Conservation (phyloP, 352 stramenopile species). For the Globisporangium nagaii region DNA sequence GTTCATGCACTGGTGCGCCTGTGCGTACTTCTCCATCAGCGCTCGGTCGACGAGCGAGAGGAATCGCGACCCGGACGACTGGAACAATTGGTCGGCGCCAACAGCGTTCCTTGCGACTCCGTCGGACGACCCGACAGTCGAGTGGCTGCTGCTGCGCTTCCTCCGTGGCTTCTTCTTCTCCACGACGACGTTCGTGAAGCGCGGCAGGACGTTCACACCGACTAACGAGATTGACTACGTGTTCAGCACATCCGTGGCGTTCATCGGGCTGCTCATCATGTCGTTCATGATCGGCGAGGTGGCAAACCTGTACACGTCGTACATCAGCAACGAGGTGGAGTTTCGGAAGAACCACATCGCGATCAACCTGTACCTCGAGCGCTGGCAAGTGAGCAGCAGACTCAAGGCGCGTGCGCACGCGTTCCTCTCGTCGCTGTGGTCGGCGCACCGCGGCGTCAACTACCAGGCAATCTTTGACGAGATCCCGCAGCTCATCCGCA, state of each 20-base stretch:
- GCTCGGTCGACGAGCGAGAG: not conserved
- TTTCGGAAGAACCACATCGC: conserved; percentile 59
- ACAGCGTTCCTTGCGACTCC: conserved; percentile 8
- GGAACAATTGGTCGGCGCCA: conserved; percentile 38
- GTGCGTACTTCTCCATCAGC: conserved; percentile 34
- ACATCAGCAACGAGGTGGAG: conserved; percentile 57
- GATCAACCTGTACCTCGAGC: conserved; percentile 41
- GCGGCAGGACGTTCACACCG: conserved; percentile 33
- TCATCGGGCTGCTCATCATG: conserved; percentile 36
- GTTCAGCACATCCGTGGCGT: conserved; percentile 38
- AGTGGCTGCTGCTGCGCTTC: conserved; percentile 22
- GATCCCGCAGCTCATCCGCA: conserved; percentile 39
- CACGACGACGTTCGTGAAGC: conserved; percentile 35
- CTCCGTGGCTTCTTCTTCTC: conserved; percentile 47
- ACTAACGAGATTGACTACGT: conserved; percentile 14
- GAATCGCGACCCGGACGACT: conserved; percentile 4
- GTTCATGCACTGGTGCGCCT: conserved; percentile 47
- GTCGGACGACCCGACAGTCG: not conserved
- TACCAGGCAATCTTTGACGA: conserved; percentile 56
- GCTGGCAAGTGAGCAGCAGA: conserved; percentile 32
- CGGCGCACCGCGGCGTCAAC: conserved; percentile 48
- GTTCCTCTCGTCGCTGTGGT: conserved; percentile 54
- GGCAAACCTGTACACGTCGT: conserved; percentile 45
- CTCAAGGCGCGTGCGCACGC: conserved; percentile 32
- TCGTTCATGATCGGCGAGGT: conserved; percentile 51